Evolutionary conservation across 495 filamentous ascomycete genomes (phyloP).

Genomic region (Daldinia childiae): DNA sequence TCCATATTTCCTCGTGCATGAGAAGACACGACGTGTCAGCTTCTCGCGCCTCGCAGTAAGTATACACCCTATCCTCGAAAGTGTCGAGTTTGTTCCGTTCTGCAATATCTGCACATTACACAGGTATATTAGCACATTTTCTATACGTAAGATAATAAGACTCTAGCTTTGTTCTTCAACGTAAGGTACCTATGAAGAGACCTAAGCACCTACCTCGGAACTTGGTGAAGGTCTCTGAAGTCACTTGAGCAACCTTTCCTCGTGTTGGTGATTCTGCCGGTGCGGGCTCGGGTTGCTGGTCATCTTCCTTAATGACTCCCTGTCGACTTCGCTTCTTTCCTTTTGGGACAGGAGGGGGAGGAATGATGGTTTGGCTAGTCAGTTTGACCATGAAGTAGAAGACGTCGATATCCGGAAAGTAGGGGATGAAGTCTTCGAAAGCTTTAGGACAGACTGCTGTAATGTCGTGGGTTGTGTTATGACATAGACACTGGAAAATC

Average conservation of each 20-base stretch:
- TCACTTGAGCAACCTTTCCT: not conserved
- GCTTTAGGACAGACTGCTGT: conserved; percentile 21
- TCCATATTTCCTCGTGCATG: not conserved
- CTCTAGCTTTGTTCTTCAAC: not conserved
- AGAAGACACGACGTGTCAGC: not conserved
- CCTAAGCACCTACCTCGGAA: conserved; percentile 25
- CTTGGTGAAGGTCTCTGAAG: not conserved
- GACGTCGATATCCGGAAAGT: conserved; percentile 34
- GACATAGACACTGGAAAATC: not conserved
- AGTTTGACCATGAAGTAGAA: conserved; percentile 41
- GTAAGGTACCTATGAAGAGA: not conserved
- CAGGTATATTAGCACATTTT: conserved; percentile 11
- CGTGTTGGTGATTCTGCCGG: not conserved
- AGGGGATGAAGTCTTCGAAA: conserved; percentile 27
- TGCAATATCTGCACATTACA: conserved; percentile 10
- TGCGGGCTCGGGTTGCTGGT: not conserved
- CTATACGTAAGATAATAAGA: not conserved
- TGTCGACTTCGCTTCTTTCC: not conserved
- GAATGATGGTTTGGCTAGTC: not conserved
- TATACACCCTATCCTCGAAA: not conserved
- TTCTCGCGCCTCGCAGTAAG: conserved; percentile 18
- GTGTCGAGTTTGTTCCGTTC: not conserved
- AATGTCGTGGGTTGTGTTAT: not conserved
- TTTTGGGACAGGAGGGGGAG: not conserved
- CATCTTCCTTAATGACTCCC: not conserved